Percentiles rank a stretch among this genome's conserved stretches.
phyloP scores from a whole-genome alignment of 2,329 filamentous ascomycete species.

The Phyllosticta capitalensis region DNA sequence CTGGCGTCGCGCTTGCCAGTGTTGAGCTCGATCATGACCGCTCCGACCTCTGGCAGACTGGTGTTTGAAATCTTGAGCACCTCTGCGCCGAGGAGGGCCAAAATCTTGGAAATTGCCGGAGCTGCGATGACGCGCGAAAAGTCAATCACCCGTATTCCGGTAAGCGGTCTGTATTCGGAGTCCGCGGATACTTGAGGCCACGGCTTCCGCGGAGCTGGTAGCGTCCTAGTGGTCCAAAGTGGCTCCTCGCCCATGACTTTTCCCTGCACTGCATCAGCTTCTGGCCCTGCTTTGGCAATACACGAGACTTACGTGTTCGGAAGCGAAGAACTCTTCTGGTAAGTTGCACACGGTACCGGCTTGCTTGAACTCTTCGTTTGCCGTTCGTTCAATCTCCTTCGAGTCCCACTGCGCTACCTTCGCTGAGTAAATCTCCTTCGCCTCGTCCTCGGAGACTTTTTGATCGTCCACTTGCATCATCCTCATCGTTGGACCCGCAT shows the following conservation, averaged over 20 bases:
- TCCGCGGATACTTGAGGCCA: not conserved
- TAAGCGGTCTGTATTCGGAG: slow-evolving; percentile 26
- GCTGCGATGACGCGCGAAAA: slow-evolving; percentile 41
- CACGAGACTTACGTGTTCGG: slow-evolving; percentile 25
- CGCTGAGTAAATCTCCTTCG: slow-evolving; percentile 25
- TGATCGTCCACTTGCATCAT: slow-evolving; percentile 21
- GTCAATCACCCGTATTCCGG: slow-evolving; percentile 43
- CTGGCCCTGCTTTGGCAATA: not conserved
- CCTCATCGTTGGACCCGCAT: slow-evolving; percentile 34
- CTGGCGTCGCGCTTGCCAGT: slow-evolving; percentile 42
- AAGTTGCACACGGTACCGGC: slow-evolving; percentile 33
- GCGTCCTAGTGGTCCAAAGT: not conserved
- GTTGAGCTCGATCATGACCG: slow-evolving; percentile 38
- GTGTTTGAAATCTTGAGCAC: slow-evolving; percentile 37
- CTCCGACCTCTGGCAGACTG: slow-evolving; percentile 32
- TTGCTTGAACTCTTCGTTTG: slow-evolving; percentile 30
- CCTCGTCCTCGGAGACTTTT: slow-evolving; percentile 18
- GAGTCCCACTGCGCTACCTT: slow-evolving; percentile 27
- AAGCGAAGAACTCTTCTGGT: slow-evolving; percentile 28
- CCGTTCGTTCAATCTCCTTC: slow-evolving; percentile 25
- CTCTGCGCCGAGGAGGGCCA: slow-evolving; percentile 39
- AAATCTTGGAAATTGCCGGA: slow-evolving; percentile 33
- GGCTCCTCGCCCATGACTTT: slow-evolving; percentile 6
- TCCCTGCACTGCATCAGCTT: not conserved
- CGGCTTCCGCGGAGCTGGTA: not conserved